Evolutionary conservation across 768 basidiomycete species (phyloP).

Genomic region (Hypholoma fasciculare): DNA sequence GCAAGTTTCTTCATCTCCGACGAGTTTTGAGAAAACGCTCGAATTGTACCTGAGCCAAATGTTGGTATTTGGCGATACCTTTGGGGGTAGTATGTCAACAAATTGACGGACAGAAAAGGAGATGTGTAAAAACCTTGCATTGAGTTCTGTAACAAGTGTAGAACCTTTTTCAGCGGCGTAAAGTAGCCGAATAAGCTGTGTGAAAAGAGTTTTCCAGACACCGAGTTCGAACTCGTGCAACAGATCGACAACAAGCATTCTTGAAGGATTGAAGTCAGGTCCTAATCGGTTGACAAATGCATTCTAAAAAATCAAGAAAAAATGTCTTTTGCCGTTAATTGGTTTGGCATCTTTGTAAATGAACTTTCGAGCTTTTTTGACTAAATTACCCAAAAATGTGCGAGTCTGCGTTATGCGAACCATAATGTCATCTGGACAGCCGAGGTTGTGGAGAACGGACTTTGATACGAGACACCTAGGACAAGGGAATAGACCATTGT

Average conservation of each 20-base stretch:
- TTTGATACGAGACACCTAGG: no score
- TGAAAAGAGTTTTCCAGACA: slow-evolving; percentile 22
- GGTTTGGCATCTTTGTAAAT: no score
- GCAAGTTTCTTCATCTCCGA: slow-evolving; percentile 4
- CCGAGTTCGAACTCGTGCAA: slow-evolving; percentile 5
- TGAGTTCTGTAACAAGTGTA: neutral
- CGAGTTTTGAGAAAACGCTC: neutral
- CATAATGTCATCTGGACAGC: no score
- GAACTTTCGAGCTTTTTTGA: no score
- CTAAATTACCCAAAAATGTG: no score
- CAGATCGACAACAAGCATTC: slow-evolving; percentile 1
- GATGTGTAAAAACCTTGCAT: neutral
- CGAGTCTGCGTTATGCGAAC: no score
- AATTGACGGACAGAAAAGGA: no score
- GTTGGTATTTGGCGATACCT: slow-evolving; percentile 23
- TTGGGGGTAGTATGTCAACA: neutral
- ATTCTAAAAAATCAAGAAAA: neutral
- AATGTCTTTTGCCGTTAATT: no score
- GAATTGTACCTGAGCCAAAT: slow-evolving; percentile 12
- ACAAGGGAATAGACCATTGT: slow-evolving; percentile 24
- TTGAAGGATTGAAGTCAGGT: neutral
- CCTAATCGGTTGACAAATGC: neutral
- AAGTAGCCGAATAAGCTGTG: slow-evolving; percentile 24
- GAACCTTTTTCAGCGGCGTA: neutral
- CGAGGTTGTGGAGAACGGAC: no score